Evolutionary conservation across 257 asterid species (phyloP).

Genomic region (Rhazya stricta): DNA sequence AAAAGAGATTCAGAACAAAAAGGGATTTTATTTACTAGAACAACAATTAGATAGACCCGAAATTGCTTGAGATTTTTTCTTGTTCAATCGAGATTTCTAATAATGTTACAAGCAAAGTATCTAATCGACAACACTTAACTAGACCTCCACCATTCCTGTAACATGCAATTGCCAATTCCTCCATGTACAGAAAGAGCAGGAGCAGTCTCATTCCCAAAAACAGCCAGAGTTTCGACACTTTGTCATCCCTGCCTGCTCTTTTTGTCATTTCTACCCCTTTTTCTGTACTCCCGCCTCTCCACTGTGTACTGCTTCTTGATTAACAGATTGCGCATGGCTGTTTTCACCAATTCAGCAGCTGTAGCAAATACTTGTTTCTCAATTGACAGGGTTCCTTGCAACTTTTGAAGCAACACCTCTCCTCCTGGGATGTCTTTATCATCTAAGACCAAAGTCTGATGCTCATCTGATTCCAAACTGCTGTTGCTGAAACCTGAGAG

Average conservation of each 20-base stretch:
- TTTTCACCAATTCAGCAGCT: conserved; percentile 79
- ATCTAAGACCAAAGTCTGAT: conserved; percentile 32
- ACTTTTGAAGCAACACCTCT: conserved; percentile 40
- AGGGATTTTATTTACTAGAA: background rate
- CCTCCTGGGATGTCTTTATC: conserved; percentile 65
- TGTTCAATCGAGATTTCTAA: background rate
- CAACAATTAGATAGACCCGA: background rate
- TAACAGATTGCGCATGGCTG: conserved; percentile 70
- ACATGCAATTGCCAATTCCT: background rate
- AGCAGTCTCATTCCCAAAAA: background rate
- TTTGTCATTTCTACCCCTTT: conserved; percentile 70
- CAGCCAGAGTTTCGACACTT: background rate
- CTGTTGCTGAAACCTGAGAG: conserved; percentile 39
- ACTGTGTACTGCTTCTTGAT: conserved; percentile 79
- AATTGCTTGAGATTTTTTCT: background rate
- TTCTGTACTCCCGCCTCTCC: conserved; percentile 67
- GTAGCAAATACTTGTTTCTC: conserved; percentile 54
- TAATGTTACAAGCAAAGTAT: background rate
- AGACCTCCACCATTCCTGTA: background rate
- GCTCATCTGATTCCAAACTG: conserved; percentile 27
- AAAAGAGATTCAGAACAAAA: background rate
- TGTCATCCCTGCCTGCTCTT: conserved; percentile 27
- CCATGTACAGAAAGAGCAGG: background rate
- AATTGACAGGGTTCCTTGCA: conserved; percentile 60
- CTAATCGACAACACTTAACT: background rate